Evolutionary conservation across 306 rosid genomes (phyloP), one percentile per base, ranked within the genome.

Genomic region (Prunus mume): DNA sequence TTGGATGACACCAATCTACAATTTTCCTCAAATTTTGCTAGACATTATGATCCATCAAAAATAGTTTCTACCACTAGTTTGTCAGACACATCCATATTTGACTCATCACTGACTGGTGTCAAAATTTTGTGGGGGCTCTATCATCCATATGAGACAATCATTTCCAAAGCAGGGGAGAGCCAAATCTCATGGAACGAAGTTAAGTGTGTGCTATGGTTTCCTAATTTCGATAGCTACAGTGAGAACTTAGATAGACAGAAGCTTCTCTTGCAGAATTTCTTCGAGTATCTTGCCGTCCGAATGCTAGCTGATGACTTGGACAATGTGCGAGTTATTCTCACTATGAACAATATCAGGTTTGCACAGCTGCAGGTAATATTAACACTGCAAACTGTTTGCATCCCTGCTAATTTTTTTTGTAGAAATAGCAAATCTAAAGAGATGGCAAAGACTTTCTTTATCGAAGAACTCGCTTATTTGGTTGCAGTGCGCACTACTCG

Each of bases 341-440:
- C 93, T 73, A 89, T 88, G 96, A 91, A 89, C 55, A 91, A 89
- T 67, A 54, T 91, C 79, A 90, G 90, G 77, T 93, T 93, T 87
- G 85, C 98, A 22, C 93, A 83, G 78, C 91, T 91, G 55, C 88
- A 89, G 98, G 98, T 93, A 80, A 86, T 50, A 54, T 49, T 61
- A 51, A 54, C 56, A 51, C 58, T 54, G 34, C 22, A 13, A 61
- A 20, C 17, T 6, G 46, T 66, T 14, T 4, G 12, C 32, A 8
- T 75, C 28, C 17, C 22, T 10, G 46, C 68, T 38, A 12, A 22
- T 14, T 46, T 7, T 22, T 22, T 68, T 43, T 19, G 52, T 11
- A 47, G 15, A 47, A 12, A 47, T 18, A 1, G n/a, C 5, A 34
- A 10, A 65, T 65, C 24, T 18, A 19, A 19, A 65, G 41, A 18